Evolutionary conservation across 225 moss, liverwort and hornwort genomes (phyloP).

Genomic region (Antitrichia curtipendula): DNA sequence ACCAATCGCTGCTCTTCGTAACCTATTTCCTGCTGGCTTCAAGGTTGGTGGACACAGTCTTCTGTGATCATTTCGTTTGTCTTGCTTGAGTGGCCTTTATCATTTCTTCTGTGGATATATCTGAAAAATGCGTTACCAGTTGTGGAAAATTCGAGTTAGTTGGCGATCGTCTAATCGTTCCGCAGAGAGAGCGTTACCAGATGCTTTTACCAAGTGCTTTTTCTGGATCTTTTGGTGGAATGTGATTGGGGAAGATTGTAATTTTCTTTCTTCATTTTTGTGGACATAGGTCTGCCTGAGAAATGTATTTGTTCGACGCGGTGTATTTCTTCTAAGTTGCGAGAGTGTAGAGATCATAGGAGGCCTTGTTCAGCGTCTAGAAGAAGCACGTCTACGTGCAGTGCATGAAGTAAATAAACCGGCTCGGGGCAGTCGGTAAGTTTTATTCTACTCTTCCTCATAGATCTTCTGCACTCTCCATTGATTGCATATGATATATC

Average conservation of each 20-base stretch:
- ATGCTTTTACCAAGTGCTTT: background rate
- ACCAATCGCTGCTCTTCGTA: slow-evolving; percentile 54
- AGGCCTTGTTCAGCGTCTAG: slow-evolving; percentile 68
- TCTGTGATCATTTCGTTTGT: background rate
- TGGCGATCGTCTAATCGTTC: background rate
- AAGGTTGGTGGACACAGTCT: slow-evolving; percentile 42
- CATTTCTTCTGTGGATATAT: background rate
- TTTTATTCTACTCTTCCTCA: background rate
- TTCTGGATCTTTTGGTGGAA: background rate
- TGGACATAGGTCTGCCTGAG: slow-evolving; percentile 48
- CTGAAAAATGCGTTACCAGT: background rate
- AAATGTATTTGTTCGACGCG: slow-evolving; percentile 69
- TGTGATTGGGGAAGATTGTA: background rate
- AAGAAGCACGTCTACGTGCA: slow-evolving; percentile 76
- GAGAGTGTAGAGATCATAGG: slow-evolving; percentile 79
- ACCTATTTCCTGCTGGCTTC: slow-evolving; percentile 62
- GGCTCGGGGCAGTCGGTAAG: slow-evolving; percentile 81
- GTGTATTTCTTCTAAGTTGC: slow-evolving; percentile 66
- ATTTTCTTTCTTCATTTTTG: background rate
- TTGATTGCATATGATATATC: background rate
- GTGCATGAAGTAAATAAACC: slow-evolving; percentile 81
- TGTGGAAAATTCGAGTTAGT: background rate
- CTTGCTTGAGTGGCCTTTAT: background rate
- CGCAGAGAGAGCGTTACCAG: background rate
- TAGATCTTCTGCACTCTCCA: background rate